phyloP scores from a whole-genome alignment of 148 eudicot genomes.

The Hydrangea macrophylla region DNA sequence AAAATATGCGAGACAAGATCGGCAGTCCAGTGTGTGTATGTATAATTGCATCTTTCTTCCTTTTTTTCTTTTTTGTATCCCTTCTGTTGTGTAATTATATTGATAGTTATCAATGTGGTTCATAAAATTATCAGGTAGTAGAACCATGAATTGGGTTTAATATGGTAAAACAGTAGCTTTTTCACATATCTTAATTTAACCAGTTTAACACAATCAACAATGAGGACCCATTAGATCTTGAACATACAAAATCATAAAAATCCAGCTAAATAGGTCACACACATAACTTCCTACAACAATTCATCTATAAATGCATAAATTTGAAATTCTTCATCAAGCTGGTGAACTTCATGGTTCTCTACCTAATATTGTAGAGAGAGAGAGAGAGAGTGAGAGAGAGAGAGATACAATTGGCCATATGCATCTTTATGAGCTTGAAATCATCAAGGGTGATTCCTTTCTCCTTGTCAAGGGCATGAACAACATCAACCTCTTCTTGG shows the following conservation, averaged over 20 bases:
- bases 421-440: slow-evolving; percentile 83
- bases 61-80: too few species aligned
- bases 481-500: slow-evolving; percentile 84
- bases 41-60: too few species aligned
- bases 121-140: too few species aligned
- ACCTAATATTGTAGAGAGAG: too few species aligned
- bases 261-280: not conserved
- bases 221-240: not conserved
- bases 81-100: not conserved
- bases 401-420: slow-evolving; percentile 75
- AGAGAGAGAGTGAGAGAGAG: not conserved
- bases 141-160: not conserved
- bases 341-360: too few species aligned
- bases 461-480: slow-evolving; percentile 71
- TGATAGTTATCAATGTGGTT: not conserved
- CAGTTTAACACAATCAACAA: not conserved
- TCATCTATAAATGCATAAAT: not conserved
- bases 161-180: not conserved
- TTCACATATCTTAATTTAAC: not conserved
- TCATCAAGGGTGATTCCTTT: slow-evolving; percentile 83
- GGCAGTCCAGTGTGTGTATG: not conserved
- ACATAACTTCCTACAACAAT: not conserved
- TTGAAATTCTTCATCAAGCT: too few species aligned
- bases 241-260: not conserved
- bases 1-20: not conserved